phyloP scores from a whole-genome alignment of 192 early-diverging fungal genomes.

The Neocallimastix lanati region DNA sequence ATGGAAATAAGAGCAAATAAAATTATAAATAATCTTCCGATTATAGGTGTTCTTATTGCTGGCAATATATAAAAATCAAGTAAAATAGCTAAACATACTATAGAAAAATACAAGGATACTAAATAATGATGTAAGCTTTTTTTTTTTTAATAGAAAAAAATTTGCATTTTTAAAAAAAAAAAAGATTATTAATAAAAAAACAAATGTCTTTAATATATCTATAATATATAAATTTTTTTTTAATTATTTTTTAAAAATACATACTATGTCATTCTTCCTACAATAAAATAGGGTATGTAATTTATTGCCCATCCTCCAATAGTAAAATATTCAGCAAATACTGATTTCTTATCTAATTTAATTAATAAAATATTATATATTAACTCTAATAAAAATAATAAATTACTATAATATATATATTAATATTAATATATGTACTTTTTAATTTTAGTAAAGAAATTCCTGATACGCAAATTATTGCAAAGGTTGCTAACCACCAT shows the following conservation, averaged over 20 bases:
- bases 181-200: no score
- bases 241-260: no score
- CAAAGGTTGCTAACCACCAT: neutral
- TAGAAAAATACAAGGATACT: neutral
- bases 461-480: neutral
- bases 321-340: neutral
- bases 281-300: neutral
- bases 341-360: neutral
- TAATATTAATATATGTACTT: no score
- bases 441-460: neutral
- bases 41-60: neutral
- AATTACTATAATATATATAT: no score
- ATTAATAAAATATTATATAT: neutral
- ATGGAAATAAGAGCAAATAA: neutral
- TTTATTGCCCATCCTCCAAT: neutral
- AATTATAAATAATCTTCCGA: neutral
- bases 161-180: no score
- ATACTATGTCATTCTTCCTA: neutral
- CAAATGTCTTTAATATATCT: no score
- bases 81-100: neutral
- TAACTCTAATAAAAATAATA: no score
- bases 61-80: neutral
- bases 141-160: neutral
- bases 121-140: neutral
- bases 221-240: no score